These are phyloP conservation scores for Adansonia grandidieri DNA, from an alignment of 441 rosid genomes.

Conservation along the genomic window DNA sequence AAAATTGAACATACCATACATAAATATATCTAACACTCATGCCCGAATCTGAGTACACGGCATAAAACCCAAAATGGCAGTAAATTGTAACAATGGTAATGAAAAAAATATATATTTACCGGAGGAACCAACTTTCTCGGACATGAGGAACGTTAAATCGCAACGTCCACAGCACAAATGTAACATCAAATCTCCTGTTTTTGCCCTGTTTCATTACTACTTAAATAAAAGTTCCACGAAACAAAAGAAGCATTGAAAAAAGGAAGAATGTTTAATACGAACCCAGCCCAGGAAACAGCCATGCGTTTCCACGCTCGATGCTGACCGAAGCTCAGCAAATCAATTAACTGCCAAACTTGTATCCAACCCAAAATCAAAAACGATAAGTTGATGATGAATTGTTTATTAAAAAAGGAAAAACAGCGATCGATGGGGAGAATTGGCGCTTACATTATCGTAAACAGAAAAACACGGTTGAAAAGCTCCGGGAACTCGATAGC, in stretches of 20 bases:
- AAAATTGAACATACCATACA: no score
- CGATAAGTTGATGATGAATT: neutral
- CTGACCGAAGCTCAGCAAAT: slow-evolving; percentile 78
- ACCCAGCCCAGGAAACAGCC: slow-evolving; percentile 89
- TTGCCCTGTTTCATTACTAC: slow-evolving; percentile 48
- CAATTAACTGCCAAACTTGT: slow-evolving; percentile 58
- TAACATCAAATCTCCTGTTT: slow-evolving; percentile 62
- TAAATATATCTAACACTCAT: no score
- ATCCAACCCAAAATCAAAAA: neutral
- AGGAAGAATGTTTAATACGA: slow-evolving; percentile 14
- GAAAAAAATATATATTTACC: slow-evolving; percentile 52
- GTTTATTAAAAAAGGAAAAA: neutral
- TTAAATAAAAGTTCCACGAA: slow-evolving; percentile 18
- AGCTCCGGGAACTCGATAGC: slow-evolving; percentile 63
- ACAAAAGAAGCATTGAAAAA: neutral
- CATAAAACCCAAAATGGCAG: neutral
- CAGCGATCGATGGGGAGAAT: neutral
- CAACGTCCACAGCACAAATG: slow-evolving; percentile 95
- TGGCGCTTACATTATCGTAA: slow-evolving; percentile 57
- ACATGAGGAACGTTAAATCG: slow-evolving; percentile 77
- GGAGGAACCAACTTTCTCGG: slow-evolving; percentile 64
- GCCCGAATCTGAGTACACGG: no score
- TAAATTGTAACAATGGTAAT: neutral
- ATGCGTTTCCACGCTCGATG: slow-evolving; percentile 92
- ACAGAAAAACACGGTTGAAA: slow-evolving; percentile 78